Evolutionary conservation across 768 basidiomycete species (phyloP), one percentile per base, ranked within the genome.

Genomic region (Collybia sp.): DNA sequence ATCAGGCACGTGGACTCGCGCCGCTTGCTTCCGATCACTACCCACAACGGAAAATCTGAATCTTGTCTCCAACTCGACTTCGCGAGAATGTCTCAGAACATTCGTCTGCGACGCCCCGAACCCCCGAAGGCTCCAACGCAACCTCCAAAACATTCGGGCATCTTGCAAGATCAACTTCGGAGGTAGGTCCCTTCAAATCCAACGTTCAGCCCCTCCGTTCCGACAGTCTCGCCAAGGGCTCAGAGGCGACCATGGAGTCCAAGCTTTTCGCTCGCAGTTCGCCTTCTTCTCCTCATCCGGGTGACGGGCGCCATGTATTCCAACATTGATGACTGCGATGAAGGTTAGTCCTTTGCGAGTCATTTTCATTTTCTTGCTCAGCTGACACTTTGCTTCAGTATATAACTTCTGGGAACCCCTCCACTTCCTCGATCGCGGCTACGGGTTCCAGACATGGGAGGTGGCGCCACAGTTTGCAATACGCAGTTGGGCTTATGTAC

Each of bases 391-490:
- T 42, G 42, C 16, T 11, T 25, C 44, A 99, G 96, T 96, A 11
- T 99, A 84, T 77, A 99, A 99, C 67, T 99, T 96, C 65, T 98
- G 92, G 92, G 96, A 98, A 60, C 96, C 96, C 15, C 69, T 99
- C 12, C 96, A 99, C 67, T 94, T 93, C 59, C 73, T 96, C 46
- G 80, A 85, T 48, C 70, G 82, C 46, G 92, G 91, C 18, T 74
- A 83, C 49, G 96, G 89, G 6, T 97, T 99, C 64, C 95, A 98
- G 66, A 98, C 96, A 0, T 99, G 96, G 96, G 96, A 99, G 61
- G 80, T 90, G 5, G 88, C 93, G 8, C 93, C 96, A 10, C 69
- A 76, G 43, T 96, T 85, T 60, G 83, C 93, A n/a, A 83, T 99
- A 52, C 76, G 96, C 53, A 94, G 92, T 53, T 98, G 93, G 92